Base-by-base conservation (phyloP, 805 yeast species). In the Lipomyces kockii region DNA sequence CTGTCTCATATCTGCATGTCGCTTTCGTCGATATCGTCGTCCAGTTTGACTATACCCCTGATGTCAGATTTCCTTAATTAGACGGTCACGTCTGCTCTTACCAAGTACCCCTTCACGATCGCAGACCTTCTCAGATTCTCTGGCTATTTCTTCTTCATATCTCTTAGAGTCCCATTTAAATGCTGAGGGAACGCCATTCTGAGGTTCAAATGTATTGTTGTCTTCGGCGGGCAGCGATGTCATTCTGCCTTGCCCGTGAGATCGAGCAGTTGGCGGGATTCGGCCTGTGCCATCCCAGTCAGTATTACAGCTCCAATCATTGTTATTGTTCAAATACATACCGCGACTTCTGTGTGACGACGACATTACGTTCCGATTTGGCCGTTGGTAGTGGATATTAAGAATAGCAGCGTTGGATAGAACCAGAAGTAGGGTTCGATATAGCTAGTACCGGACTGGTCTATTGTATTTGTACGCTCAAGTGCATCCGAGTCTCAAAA, bases 21-120 rank as follows among this genome's bases (percentile, higher is more conserved):
- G 22, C 61, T 39, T 32, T 63, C 66, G 35, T 63, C 66, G 35
- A 63, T 29, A 34, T 55, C 66, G 37, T 63, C 66, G 46, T 51
- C 60, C 3, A 39, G 22, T 27, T 11, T 37, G 29, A 55, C 64
- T 61, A 22, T 5, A 17, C 46, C 2, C 14, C 57, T 1, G 3
- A 14, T 9, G n/a, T 35, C 20, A 25, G 32, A 43, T 43, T 1
- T 11, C n/a, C 22, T 9, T 29, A 20, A 17, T 22, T 14, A 9
- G 14, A 22, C 17, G 17, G 6, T 25, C 20, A 55, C 25, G 2
- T 8, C 34, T 8, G 37, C 46, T 27, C 64, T 39, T 32, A 62
- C 64, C 43, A 25, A 54, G 37, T 9, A 55, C 58, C 1, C 55
- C 55, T 11, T 60, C 39, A 7, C 20, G 17, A 43, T 63, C 66